Evolutionary conservation across 2,329 filamentous ascomycete genomes (phyloP).

Genomic region (Tolypocladium ophioglossoides): DNA sequence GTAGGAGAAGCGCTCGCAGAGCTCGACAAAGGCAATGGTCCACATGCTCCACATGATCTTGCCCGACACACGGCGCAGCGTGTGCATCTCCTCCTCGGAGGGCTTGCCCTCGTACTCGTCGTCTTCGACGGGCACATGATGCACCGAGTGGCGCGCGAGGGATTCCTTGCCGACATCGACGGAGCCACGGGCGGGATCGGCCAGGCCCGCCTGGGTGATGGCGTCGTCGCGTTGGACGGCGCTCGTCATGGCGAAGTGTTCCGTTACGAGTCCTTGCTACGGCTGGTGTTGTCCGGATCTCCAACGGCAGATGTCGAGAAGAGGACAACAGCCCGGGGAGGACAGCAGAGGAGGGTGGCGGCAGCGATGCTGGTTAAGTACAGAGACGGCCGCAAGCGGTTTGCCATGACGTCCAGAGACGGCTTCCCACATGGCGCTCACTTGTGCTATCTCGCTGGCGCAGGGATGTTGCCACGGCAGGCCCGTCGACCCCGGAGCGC

Average conservation of each 20-base stretch:
- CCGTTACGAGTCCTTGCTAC: not conserved
- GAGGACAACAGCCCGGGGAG: not conserved
- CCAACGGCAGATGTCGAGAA: not conserved
- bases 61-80: conserved; percentile 53
- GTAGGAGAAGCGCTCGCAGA: conserved; percentile 70
- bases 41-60: conserved; percentile 56
- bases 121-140: conserved; percentile 5
- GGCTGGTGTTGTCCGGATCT: not conserved
- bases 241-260: conserved; percentile 20
- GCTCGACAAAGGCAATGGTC: conserved; percentile 61
- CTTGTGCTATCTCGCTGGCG: no score
- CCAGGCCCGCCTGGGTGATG: conserved; percentile 22
- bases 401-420: no score
- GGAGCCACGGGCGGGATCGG: conserved; percentile 18
- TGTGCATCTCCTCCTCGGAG: conserved; percentile 50
- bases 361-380: not conserved
- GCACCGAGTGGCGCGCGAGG: conserved; percentile 5
- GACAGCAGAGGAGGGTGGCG: not conserved
- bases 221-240: conserved; percentile 25
- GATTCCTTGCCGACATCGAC: conserved; percentile 14
- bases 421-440: no score
- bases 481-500: conserved; percentile 9
- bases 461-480: conserved; percentile 4
- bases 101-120: conserved; percentile 26
- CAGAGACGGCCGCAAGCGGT: not conserved